These are phyloP conservation scores for Heterobasidion occidentale DNA, from an alignment of 1,284 basidiomycete species.

Conservation along the genomic window DNA sequence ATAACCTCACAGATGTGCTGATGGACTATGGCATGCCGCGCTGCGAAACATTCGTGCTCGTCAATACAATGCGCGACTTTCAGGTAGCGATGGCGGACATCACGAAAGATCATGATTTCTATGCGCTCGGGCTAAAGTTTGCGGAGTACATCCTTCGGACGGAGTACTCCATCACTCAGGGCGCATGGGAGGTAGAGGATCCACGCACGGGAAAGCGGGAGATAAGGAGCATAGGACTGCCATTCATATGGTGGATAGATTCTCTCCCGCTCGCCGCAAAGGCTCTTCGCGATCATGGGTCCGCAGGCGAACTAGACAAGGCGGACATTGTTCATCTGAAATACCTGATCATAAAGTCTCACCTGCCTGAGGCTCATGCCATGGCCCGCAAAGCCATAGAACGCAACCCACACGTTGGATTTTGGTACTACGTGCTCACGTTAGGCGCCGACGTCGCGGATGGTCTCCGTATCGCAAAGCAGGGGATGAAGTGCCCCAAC, in stretches of 20 bases:
- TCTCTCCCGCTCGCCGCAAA: constrained; percentile 46
- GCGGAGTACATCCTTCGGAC: constrained; percentile 42
- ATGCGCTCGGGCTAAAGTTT: constrained; percentile 39
- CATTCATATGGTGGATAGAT: constrained; percentile 50
- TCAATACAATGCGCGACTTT: constrained; percentile 32
- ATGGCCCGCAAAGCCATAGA: constrained; percentile 35
- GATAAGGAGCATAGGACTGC: constrained; percentile 37
- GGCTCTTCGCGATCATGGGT: constrained; percentile 36
- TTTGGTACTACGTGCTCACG: constrained; percentile 50
- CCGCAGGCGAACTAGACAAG: constrained; percentile 30
- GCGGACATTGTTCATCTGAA: constrained; percentile 60
- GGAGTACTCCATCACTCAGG: constrained; percentile 52
- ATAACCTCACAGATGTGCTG: constrained; percentile 36
- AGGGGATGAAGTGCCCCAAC: constrained; percentile 46
- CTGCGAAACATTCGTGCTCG: constrained; percentile 37
- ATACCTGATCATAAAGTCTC: constrained; percentile 36
- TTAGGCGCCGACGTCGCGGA: constrained; percentile 28
- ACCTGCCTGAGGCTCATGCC: constrained; percentile 33
- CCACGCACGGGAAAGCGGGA: constrained; percentile 31
- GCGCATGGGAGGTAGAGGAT: constrained; percentile 39
- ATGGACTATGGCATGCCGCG: constrained; percentile 37
- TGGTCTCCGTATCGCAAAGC: constrained; percentile 35
- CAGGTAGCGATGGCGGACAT: constrained; percentile 43
- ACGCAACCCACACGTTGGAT: constrained; percentile 46
- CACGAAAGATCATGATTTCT: constrained; percentile 38